Evolutionary conservation across 1,139 yeast genomes (phyloP).

Genomic region (Diutina pseudorugosa): DNA sequence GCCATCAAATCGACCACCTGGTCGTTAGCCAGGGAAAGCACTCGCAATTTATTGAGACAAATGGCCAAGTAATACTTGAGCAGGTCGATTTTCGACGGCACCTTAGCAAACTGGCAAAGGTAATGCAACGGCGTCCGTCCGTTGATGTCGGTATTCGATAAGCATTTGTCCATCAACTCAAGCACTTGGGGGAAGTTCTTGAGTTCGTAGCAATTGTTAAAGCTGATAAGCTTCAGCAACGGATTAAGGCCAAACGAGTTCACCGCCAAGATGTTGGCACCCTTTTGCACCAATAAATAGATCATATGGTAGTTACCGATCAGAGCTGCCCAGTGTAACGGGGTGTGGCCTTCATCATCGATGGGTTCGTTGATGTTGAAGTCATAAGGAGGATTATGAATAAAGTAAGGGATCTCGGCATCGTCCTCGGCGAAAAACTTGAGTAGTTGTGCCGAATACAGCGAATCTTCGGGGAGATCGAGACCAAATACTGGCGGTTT

Average conservation of each 20-base stretch:
- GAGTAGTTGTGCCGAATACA: slow-evolving; percentile 45
- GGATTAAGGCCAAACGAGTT: slow-evolving; percentile 78
- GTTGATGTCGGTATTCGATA: slow-evolving; percentile 59
- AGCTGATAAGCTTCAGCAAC: slow-evolving; percentile 68
- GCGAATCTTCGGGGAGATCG: slow-evolving; percentile 12
- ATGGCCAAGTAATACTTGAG: slow-evolving; percentile 26
- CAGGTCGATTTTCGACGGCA: slow-evolving; percentile 34
- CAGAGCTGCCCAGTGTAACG: slow-evolving; percentile 95
- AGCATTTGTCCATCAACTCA: slow-evolving; percentile 56
- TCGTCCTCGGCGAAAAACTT: slow-evolving; percentile 62
- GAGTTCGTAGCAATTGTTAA: slow-evolving; percentile 78
- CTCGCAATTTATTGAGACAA: slow-evolving; percentile 24
- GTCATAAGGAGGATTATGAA: slow-evolving; percentile 65
- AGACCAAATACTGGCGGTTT: slow-evolving; percentile 4
- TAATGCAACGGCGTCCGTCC: slow-evolving; percentile 70
- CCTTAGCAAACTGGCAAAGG: slow-evolving; percentile 48
- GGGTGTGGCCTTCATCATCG: slow-evolving; percentile 93
- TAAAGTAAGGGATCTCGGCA: slow-evolving; percentile 59
- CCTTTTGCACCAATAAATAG: slow-evolving; percentile 53
- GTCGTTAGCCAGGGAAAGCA: slow-evolving; percentile 19
- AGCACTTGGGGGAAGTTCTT: slow-evolving; percentile 63
- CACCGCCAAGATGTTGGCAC: slow-evolving; percentile 67
- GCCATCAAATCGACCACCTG: slow-evolving; percentile 33
- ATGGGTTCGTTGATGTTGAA: slow-evolving; percentile 78
- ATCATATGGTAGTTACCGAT: slow-evolving; percentile 72